Evolutionary conservation across 73 alveolate species (phyloP).

Genomic region (Paramecium bursaria): DNA sequence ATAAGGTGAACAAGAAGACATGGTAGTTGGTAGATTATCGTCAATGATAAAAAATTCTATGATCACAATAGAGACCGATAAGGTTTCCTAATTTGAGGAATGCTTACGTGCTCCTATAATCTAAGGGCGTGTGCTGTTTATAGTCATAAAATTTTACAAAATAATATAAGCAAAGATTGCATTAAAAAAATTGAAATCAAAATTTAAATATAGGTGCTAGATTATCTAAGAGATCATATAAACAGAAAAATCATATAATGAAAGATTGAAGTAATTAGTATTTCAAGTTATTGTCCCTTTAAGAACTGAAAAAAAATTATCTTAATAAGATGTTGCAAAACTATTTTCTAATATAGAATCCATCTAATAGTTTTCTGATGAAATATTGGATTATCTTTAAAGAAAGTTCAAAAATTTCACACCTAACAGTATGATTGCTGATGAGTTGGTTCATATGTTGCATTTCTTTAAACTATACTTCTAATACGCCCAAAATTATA

Average conservation of each 20-base stretch:
- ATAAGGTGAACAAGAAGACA: too few species aligned
- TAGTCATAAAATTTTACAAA: too few species aligned
- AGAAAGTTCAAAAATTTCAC: background rate
- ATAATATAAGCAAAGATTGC: background rate
- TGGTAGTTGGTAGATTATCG: too few species aligned
- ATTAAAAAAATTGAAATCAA: too few species aligned
- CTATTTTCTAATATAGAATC: slow-evolving; percentile 36
- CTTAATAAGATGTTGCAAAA: slow-evolving; percentile 1
- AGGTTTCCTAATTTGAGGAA: too few species aligned
- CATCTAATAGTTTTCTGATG: slow-evolving; percentile 2
- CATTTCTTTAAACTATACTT: slow-evolving; percentile 37
- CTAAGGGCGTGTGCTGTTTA: too few species aligned
- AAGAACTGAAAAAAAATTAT: slow-evolving; percentile 13
- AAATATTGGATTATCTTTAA: background rate
- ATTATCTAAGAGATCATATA: background rate
- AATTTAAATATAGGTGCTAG: background rate
- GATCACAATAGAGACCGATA: too few species aligned
- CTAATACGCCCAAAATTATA: background rate
- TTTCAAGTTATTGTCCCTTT: too few species aligned
- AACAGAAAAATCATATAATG: background rate
- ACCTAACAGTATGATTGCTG: background rate
- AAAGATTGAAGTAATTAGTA: too few species aligned
- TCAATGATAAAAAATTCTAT: too few species aligned
- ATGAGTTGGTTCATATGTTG: background rate
- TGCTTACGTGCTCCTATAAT: too few species aligned